These are phyloP conservation scores for Babesia bovis DNA, from an alignment of 169 alveolate species.

Conservation along the genomic window DNA sequence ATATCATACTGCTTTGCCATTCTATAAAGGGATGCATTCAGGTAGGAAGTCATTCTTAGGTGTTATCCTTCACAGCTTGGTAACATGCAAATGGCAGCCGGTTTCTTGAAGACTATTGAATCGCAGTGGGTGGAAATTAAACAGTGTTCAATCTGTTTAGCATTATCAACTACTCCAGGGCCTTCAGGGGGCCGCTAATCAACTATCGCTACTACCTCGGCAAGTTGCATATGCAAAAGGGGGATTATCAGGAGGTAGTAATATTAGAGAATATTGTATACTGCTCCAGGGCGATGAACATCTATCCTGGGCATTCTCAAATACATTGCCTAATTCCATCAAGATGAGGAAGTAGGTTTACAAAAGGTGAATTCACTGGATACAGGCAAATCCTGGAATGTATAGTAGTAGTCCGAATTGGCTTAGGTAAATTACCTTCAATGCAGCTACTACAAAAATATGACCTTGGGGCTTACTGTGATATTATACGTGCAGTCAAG, in stretches of 20 bases:
- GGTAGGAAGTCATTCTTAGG: constrained; percentile 10
- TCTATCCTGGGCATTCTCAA: constrained; percentile 75
- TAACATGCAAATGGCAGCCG: constrained; percentile 88
- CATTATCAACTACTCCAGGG: constrained; percentile 73
- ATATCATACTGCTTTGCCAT: constrained; percentile 79
- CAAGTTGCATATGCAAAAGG: constrained; percentile 84
- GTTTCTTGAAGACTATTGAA: constrained; percentile 81
- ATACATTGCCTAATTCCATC: constrained; percentile 64
- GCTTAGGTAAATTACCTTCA: constrained; percentile 81
- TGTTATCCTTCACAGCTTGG: constrained; percentile 64
- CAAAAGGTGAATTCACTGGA: not conserved
- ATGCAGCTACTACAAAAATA: constrained; percentile 70
- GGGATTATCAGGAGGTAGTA: constrained; percentile 71
- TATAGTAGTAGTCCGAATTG: constrained; percentile 77
- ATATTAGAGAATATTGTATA: not conserved
- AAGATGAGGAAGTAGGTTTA: constrained; percentile 64
- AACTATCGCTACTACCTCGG: constrained; percentile 80
- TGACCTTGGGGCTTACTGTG: constrained; percentile 73
- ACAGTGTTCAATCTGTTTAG: constrained; percentile 19
- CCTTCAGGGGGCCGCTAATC: constrained; percentile 79
- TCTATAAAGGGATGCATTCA: constrained; percentile 83
- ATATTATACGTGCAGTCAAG: constrained; percentile 71
- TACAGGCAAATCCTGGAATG: constrained; percentile 80
- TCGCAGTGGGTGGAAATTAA: constrained; percentile 63
- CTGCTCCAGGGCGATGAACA: constrained; percentile 74